Evolutionary conservation across 345 rosid species (phyloP).

Genomic region (Brassica cretica): DNA sequence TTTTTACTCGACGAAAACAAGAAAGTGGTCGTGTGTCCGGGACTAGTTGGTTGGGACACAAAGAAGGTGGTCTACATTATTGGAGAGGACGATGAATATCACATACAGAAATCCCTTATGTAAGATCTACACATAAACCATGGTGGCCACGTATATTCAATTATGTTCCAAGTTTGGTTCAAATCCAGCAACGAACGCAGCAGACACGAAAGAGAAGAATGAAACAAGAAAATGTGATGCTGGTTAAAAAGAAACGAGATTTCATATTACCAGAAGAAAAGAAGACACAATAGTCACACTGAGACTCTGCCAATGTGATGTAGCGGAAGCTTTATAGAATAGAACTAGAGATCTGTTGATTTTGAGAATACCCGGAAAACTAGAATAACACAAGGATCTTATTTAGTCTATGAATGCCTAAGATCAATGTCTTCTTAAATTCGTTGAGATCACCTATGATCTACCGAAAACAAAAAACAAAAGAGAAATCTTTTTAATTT

Average conservation of each 20-base stretch:
- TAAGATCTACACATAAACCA: background rate
- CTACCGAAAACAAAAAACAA: too few relatives aligned
- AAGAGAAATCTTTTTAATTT: too few relatives aligned
- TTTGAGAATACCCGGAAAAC: too few relatives aligned
- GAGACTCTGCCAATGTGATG: too few relatives aligned
- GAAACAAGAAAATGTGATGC: background rate
- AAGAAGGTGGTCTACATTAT: background rate
- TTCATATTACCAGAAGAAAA: background rate
- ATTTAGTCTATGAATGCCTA: too few relatives aligned
- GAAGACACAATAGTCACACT: too few relatives aligned
- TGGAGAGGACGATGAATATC: background rate
- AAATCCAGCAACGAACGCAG: background rate
- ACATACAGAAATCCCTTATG: background rate
- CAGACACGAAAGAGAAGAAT: background rate
- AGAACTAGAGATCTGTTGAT: too few relatives aligned
- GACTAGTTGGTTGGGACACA: background rate
- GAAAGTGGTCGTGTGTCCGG: background rate
- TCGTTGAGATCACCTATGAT: too few relatives aligned
- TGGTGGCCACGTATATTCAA: background rate
- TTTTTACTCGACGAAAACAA: background rate
- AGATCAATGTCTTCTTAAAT: too few relatives aligned
- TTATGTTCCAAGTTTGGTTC: conserved; percentile 8
- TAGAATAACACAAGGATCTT: too few relatives aligned
- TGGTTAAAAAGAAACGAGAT: background rate
- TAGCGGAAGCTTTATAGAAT: too few relatives aligned